Base-by-base conservation (phyloP, 2,329 filamentous ascomycete species). In the Clonostachys solani region DNA sequence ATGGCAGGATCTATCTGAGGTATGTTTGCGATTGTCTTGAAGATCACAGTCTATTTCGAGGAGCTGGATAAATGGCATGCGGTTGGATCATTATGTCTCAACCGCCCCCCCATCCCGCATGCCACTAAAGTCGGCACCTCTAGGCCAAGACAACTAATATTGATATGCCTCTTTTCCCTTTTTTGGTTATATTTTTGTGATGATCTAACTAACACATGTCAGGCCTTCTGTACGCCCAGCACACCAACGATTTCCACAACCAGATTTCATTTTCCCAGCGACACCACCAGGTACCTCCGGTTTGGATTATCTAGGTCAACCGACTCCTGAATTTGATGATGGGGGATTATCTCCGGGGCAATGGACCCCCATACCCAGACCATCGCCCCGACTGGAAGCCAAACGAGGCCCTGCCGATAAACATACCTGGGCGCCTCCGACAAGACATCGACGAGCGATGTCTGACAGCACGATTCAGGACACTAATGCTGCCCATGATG, bases 1-100 rank as follows among this genome's bases (percentile, higher is more conserved):
- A 91, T 66, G 88, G 88, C 37, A 83, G 84, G 61, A 89, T 92
- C 65, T 92, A 90, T 65, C 64, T 92, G 55, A 87, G 86, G 86
- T 92, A 81, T 60, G 79, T 50, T 7, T 36, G 12, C 34, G 18
- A 35, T 38, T 15, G 43, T 29, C 23, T 29, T 10, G 23, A 9
- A 29, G 23, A 29, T 29, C 23, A 8, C 23, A 10, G 23, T 10
- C 23, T 29, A 29, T 29, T 29, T 6, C 4, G 4, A 29, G 23
- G 9, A 29, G 23, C 23, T 29, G 43, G 34, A 13, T 23, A 34
- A 19, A 33, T 40, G 44, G 29, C 44, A 12, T 46, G 18, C n/a
- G 15, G 17, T 6, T 8, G 29, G 17, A 29, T 17, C 10, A n/a
- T 5, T 12, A 8, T 16, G 10, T 15, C 33, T 12, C 10, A 18